These are phyloP conservation scores for Irpex sp. DNA, from an alignment of 1,284 basidiomycete species.

Conservation along the genomic window DNA sequence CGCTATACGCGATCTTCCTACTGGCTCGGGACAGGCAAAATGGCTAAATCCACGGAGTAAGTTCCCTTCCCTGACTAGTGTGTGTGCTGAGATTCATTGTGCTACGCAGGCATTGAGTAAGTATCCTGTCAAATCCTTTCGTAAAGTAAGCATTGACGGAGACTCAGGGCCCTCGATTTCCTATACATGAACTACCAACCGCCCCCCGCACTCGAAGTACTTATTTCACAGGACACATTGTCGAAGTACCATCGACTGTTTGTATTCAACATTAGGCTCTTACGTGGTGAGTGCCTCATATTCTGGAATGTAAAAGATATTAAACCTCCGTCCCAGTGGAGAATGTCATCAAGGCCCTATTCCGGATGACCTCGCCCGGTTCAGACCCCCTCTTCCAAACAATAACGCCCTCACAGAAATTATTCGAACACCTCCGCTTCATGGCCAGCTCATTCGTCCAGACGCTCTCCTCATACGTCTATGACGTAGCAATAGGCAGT, in stretches of 20 bases:
- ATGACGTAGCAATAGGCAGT: slow-evolving; percentile 70
- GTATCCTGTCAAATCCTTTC: not conserved
- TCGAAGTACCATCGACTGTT: slow-evolving; percentile 84
- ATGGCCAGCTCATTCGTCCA: slow-evolving; percentile 64
- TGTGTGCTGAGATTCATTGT: not conserved
- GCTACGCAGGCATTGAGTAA: slow-evolving; percentile 6
- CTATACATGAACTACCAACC: slow-evolving; percentile 83
- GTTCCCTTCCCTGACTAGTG: slow-evolving; percentile 24
- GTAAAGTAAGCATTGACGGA: not conserved
- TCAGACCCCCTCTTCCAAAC: slow-evolving; percentile 54
- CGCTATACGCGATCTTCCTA: slow-evolving; percentile 67
- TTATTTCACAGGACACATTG: slow-evolving; percentile 65
- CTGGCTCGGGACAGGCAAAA: slow-evolving; percentile 55
- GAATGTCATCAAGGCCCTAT: slow-evolving; percentile 60
- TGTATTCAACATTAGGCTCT: slow-evolving; percentile 69
- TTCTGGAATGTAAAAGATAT: not conserved
- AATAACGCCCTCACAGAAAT: slow-evolving; percentile 42
- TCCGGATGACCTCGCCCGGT: slow-evolving; percentile 48
- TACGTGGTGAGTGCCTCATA: slow-evolving; percentile 49
- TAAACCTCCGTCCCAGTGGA: slow-evolving; percentile 44
- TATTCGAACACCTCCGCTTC: slow-evolving; percentile 67
- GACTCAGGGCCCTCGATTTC: slow-evolving; percentile 73
- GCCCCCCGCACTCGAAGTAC: slow-evolving; percentile 60
- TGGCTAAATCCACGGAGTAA: slow-evolving; percentile 76
- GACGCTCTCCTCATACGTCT: slow-evolving; percentile 61